Percentiles rank a stretch among this genome's conserved stretches.
Conservation (phyloP, 2,329 filamentous ascomycete species). For the Bipolaris bicolor region DNA sequence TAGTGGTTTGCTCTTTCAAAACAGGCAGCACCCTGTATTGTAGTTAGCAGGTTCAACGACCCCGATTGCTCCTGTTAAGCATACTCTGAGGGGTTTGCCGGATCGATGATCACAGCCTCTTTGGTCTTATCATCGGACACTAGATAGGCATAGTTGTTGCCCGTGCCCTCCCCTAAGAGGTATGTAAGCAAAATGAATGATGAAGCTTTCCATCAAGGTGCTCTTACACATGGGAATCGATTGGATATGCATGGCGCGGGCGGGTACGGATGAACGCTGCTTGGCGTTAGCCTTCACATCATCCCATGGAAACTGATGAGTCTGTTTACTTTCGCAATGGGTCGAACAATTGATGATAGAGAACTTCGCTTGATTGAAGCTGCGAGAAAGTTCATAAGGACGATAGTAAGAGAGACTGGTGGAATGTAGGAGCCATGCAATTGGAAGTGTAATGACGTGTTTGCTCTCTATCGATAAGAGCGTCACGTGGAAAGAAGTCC, state of each 20-base stretch:
- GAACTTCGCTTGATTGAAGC: conserved; percentile 35
- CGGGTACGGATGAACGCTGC: conserved; percentile 30
- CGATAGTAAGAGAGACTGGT: conserved; percentile 45
- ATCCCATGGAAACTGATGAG: too few relatives aligned
- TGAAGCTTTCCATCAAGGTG: conserved; percentile 20
- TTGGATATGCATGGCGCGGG: conserved; percentile 78
- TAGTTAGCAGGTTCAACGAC: background rate
- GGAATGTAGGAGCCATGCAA: conserved; percentile 52
- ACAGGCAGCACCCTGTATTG: conserved; percentile 62
- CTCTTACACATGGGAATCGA: conserved; percentile 84
- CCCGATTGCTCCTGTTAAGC: conserved; percentile 29
- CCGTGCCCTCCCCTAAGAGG: conserved; percentile 71
- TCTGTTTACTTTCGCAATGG: conserved; percentile 19
- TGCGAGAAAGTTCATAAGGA: conserved; percentile 45
- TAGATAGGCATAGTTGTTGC: conserved; percentile 83
- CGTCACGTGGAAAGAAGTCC: background rate
- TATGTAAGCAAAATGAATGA: conserved; percentile 3
- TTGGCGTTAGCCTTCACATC: conserved; percentile 26
- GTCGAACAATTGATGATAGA: conserved; percentile 24
- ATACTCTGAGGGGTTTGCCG: conserved; percentile 78
- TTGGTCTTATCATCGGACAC: conserved; percentile 58
- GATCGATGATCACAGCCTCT: conserved; percentile 72
- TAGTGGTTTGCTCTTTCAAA: conserved; percentile 74
- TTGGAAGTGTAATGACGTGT: conserved; percentile 33
- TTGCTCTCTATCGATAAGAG: conserved; percentile 10